phyloP scores from a whole-genome alignment of 495 filamentous ascomycete species.

The Penicillium herquei region DNA sequence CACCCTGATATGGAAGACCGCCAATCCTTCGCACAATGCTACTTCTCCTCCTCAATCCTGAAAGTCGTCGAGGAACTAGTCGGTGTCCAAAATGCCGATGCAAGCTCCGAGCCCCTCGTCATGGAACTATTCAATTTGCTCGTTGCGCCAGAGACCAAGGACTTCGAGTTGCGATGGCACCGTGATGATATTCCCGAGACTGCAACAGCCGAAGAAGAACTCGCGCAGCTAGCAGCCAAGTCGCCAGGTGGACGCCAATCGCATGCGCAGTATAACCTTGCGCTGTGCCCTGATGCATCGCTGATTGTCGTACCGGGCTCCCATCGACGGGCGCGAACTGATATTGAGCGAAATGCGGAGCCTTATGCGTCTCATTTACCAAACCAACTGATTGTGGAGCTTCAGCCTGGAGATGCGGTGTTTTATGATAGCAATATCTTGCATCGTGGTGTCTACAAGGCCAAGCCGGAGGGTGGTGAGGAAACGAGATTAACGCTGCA shows the following conservation, averaged over 20 bases:
- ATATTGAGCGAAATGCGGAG: conserved; percentile 58
- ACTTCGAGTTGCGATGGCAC: conserved; percentile 75
- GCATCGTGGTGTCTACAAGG: conserved; percentile 72
- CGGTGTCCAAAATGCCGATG: conserved; percentile 26
- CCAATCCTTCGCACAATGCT: conserved; percentile 55
- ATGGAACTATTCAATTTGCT: conserved; percentile 83
- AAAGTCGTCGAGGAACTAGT: conserved; percentile 57
- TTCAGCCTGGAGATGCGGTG: conserved; percentile 70
- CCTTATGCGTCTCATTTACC: conserved; percentile 57
- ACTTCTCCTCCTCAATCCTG: conserved; percentile 64
- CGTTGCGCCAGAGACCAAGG: conserved; percentile 57
- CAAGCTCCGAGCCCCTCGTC: conserved; percentile 50
- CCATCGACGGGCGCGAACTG: conserved; percentile 65
- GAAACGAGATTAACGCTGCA: conserved; percentile 74
- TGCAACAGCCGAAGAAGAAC: conserved; percentile 56
- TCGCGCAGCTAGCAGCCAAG: conserved; percentile 37
- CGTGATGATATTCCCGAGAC: conserved; percentile 68
- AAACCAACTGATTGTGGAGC: conserved; percentile 58
- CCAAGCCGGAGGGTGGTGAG: conserved; percentile 34
- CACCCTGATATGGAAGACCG: conserved; percentile 63
- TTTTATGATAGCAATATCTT: conserved; percentile 90
- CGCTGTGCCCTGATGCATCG: conserved; percentile 64
- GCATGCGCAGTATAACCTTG: conserved; percentile 78
- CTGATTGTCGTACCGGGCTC: conserved; percentile 71
- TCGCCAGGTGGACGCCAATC: conserved; percentile 47